Conservation (phyloP, 495 filamentous ascomycete genomes). For the Pseudevernia furfuracea region DNA sequence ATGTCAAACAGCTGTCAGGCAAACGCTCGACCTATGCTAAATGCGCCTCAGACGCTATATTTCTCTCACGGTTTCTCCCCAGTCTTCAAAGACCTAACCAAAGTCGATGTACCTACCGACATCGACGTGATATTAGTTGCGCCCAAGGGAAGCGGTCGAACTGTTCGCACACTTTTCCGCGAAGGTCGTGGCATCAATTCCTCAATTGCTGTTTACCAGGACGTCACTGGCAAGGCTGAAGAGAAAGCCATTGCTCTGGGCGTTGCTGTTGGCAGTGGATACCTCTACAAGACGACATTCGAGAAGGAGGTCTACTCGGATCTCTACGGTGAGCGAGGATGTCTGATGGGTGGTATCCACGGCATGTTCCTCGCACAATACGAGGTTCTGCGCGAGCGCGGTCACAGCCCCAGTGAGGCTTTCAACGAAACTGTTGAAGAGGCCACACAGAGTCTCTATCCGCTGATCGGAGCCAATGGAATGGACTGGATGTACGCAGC, state of each 20-base stretch:
- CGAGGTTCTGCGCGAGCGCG: slow-evolving; percentile 97
- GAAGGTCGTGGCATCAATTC: slow-evolving; percentile 99
- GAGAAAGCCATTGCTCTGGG: slow-evolving; percentile 97
- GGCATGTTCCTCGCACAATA: slow-evolving; percentile 99
- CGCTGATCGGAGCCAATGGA: slow-evolving; percentile 87
- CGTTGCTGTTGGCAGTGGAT: slow-evolving; percentile 90
- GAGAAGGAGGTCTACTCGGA: slow-evolving; percentile 99
- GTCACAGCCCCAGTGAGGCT: slow-evolving; percentile 93
- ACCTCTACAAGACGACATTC: slow-evolving; percentile 99
- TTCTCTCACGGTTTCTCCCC: slow-evolving; percentile 99
- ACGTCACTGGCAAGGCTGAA: slow-evolving; percentile 95
- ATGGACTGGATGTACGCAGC: slow-evolving; percentile 99
- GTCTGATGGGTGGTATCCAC: slow-evolving; percentile 99
- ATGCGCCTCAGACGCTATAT: slow-evolving; percentile 71
- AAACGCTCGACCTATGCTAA: slow-evolving; percentile 17
- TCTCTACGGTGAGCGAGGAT: slow-evolving; percentile 98
- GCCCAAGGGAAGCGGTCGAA: slow-evolving; percentile 97
- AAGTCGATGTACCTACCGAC: slow-evolving; percentile 89
- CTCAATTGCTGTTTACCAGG: slow-evolving; percentile 96
- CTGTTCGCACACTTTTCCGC: slow-evolving; percentile 93
- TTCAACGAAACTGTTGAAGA: slow-evolving; percentile 99
- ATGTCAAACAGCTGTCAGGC: slow-evolving; percentile 1
- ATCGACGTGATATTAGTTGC: slow-evolving; percentile 98
- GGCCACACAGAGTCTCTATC: slow-evolving; percentile 95
- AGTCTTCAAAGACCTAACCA: slow-evolving; percentile 98